Evolutionary conservation across 805 yeast genomes (phyloP).

Genomic region (Zygoascus flipseniorum): DNA sequence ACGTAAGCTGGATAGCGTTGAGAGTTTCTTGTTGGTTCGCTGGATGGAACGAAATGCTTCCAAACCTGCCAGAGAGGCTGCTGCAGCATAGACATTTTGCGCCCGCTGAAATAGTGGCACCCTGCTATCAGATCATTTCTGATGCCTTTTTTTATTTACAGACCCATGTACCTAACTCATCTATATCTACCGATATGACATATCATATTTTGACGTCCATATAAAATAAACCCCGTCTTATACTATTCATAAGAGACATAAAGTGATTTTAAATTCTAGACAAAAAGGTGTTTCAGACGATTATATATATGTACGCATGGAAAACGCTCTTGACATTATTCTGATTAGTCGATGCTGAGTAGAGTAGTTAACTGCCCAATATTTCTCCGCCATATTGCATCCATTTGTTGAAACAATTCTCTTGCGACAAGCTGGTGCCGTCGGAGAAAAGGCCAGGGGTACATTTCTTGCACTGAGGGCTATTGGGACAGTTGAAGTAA

Average conservation of each 20-base stretch:
- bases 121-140: no score
- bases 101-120: no score
- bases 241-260: no score
- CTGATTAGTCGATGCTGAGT: no score
- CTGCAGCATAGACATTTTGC: neutral
- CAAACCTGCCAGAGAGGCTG: neutral
- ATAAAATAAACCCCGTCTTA: no score
- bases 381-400: constrained; percentile 6
- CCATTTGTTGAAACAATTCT: constrained; percentile 72
- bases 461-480: constrained; percentile 50
- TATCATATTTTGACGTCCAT: neutral
- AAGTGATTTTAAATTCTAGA: no score
- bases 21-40: constrained; percentile 39
- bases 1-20: constrained; percentile 20
- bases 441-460: constrained; percentile 45
- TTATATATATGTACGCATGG: no score
- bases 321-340: no score
- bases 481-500: constrained; percentile 73
- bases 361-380: neutral
- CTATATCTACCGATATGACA: neutral
- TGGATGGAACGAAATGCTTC: constrained; percentile 32
- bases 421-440: constrained; percentile 47
- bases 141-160: no score
- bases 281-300: no score
- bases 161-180: neutral